Conservation (phyloP, 768 basidiomycete species). For the Russula sp. region DNA sequence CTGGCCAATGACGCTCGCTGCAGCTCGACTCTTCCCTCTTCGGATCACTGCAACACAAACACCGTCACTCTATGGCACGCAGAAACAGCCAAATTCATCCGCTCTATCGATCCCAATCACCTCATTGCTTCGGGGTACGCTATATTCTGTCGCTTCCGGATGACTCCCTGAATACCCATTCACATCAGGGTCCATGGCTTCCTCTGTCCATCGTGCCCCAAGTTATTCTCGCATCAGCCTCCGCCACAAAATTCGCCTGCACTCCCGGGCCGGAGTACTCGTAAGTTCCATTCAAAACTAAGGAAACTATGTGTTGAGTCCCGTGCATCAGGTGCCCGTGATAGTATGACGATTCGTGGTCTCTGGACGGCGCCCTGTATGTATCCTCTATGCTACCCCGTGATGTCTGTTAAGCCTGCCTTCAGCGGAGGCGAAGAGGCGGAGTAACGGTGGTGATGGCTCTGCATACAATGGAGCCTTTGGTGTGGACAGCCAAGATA, state of each 20-base stretch:
- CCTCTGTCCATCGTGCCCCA: slow-evolving; percentile 37
- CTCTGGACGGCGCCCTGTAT: slow-evolving; percentile 32
- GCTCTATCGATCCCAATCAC: slow-evolving; percentile 38
- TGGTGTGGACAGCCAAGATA: slow-evolving; percentile 42
- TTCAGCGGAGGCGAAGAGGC: slow-evolving; percentile 21
- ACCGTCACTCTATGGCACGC: slow-evolving; percentile 37
- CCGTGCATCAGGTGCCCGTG: slow-evolving; percentile 7
- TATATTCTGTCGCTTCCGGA: neutral
- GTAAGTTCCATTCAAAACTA: slow-evolving; percentile 27
- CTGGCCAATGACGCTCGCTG: slow-evolving; percentile 31
- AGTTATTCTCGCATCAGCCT: slow-evolving; percentile 33
- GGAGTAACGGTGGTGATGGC: slow-evolving; percentile 30
- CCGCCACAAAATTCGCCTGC: slow-evolving; percentile 26
- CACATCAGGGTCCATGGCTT: slow-evolving; percentile 35
- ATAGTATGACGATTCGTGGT: slow-evolving; percentile 31
- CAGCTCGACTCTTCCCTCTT: slow-evolving; percentile 16
- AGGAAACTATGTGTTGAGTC: slow-evolving; percentile 24
- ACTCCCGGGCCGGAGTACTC: slow-evolving; percentile 18
- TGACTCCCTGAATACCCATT: neutral
- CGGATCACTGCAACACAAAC: slow-evolving; percentile 33
- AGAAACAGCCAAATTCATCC: slow-evolving; percentile 33
- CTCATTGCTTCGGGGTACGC: slow-evolving; percentile 38
- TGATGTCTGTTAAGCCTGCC: neutral
- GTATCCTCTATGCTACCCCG: neutral
- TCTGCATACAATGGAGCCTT: slow-evolving; percentile 39